Percentiles rank a stretch among this genome's conserved stretches.
phyloP scores from a whole-genome alignment of 2,329 filamentous ascomycete genomes.

The Xylariaceae sp. region DNA sequence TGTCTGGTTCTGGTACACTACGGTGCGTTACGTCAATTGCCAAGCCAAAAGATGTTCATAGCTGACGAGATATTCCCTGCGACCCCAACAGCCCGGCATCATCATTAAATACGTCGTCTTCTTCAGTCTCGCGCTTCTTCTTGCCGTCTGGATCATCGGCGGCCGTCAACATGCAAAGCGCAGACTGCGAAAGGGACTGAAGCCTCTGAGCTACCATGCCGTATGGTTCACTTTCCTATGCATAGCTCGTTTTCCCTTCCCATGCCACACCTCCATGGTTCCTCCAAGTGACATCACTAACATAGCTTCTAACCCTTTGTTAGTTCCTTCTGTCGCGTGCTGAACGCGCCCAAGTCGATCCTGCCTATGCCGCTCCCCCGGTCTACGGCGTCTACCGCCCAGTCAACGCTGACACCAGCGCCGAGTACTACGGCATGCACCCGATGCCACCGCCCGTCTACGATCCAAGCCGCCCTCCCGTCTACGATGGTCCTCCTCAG shows the following conservation, averaged over 20 bases:
- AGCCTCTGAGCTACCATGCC: constrained; percentile 65
- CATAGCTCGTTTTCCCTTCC: background rate
- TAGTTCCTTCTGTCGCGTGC: constrained; percentile 50
- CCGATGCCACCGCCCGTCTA: constrained; percentile 54
- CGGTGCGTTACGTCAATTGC: constrained; percentile 17
- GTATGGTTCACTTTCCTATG: constrained; percentile 38
- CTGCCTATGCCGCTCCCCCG: constrained; percentile 42
- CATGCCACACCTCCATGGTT: background rate
- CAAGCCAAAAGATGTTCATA: background rate
- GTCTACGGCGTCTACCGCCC: constrained; percentile 38
- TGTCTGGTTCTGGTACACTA: constrained; percentile 31
- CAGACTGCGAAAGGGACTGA: constrained; percentile 59
- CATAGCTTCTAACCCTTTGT: background rate
- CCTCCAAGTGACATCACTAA: background rate
- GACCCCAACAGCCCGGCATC: constrained; percentile 46
- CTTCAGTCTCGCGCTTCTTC: constrained; percentile 51
- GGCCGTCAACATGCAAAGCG: constrained; percentile 66
- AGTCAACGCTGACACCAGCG: constrained; percentile 25
- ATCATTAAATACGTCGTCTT: constrained; percentile 70
- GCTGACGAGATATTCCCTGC: background rate
- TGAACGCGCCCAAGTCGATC: constrained; percentile 44
- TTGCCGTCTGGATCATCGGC: constrained; percentile 58
- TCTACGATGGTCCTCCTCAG: constrained; percentile 48
- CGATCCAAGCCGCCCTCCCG: constrained; percentile 52
- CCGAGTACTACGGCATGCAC: constrained; percentile 44